Base-by-base conservation (phyloP, 1,284 basidiomycete species). In the Neolentinus lepideus region DNA sequence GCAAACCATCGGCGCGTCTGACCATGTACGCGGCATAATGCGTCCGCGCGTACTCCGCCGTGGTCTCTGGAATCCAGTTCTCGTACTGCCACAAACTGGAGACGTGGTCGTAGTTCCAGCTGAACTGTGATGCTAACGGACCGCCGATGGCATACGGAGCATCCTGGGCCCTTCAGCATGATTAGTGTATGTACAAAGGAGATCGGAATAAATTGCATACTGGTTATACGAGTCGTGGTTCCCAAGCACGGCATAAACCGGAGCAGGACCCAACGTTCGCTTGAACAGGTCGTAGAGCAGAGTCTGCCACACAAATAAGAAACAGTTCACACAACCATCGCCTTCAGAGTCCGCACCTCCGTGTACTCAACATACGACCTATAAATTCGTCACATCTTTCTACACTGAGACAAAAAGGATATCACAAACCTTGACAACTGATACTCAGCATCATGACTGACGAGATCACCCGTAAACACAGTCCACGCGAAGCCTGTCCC, bases 11-110 rank as follows among this genome's bases (percentile, higher is more conserved):
- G 4, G 68, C 63, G 21, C 88, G 80, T 59, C 77, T 76, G n/a
- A 90, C 85, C 71, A 83, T 84, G 66, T 89, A 92, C 11, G 78
- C 89, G 8, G 83, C 79, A 62, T 92, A 92, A 67, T 92, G 89
- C 1, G 81, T 72, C 50, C 78, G 77, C 0, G 88, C 87, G 52
- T 79, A 71, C 54, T 79, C 66, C 0, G 83, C 80, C 4, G 82
- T 79, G 6, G 76, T 70, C 48, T 79, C 71, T 4, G 82, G 77
- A 47, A 92, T 71, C 90, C 90, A 93, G 1, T 79, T 69, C 63
- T 92, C 81, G 55, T 84, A 76, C 61, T 81, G 62, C 88, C 88
- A 90, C 2, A 90, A 76, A 0, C 72, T 63, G 11, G 87, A 77
- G 47, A 90, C 72, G 61, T 89, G 86, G 58, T 89, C 80, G 62